Conservation (phyloP, 2,329 filamentous ascomycete species). For the Venturia effusa region DNA sequence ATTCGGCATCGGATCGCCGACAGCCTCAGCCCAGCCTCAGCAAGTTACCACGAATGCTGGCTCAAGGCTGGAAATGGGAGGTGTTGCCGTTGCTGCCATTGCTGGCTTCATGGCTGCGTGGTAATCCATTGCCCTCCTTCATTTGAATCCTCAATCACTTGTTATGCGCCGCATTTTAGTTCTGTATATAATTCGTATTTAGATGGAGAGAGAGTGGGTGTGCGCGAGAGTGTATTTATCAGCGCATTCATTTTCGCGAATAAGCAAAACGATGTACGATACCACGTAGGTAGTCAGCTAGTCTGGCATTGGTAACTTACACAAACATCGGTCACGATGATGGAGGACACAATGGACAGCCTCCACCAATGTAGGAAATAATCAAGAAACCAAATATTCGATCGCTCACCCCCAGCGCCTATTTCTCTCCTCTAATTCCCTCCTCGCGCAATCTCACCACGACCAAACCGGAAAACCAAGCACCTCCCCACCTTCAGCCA, state of each 20-base stretch:
- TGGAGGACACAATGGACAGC: not conserved
- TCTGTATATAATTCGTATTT: slow-evolving; percentile 1
- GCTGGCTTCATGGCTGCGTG: not conserved
- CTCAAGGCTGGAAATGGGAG: not conserved
- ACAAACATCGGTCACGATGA: too few relatives aligned
- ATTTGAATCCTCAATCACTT: not conserved
- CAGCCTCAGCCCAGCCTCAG: not conserved
- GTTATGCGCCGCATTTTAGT: not conserved
- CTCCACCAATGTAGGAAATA: too few relatives aligned
- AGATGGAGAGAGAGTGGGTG: not conserved
- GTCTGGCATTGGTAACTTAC: not conserved
- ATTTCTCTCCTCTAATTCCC: too few relatives aligned
- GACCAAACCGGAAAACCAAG: too few relatives aligned
- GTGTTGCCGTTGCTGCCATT: not conserved
- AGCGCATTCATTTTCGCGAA: not conserved
- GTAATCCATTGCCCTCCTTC: not conserved
- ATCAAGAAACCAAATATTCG: too few relatives aligned
- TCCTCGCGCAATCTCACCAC: too few relatives aligned
- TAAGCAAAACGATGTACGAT: not conserved
- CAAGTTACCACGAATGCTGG: slow-evolving; percentile 4
- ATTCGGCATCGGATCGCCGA: not conserved
- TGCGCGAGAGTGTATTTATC: too few relatives aligned
- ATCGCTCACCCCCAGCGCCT: too few relatives aligned
- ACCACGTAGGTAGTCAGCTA: not conserved
- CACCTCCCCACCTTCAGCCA: too few relatives aligned